Conservation (phyloP, 495 filamentous ascomycete species). For the Lasiosphaeriaceae sp. region DNA sequence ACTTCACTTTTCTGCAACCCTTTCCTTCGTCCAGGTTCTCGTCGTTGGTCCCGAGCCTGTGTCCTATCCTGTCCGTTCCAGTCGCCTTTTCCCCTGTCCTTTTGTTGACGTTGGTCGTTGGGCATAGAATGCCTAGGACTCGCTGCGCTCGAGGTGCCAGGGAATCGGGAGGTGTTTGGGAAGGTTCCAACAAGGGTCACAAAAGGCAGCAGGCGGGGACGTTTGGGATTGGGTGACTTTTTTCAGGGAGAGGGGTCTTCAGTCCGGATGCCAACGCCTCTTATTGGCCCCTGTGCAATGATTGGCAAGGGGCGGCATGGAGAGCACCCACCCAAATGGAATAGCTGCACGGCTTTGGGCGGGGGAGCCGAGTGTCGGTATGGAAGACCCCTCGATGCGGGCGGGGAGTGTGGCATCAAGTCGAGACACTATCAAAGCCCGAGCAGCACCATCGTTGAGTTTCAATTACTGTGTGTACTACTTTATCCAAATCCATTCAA, state of each 20-base stretch:
- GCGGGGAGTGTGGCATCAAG: no score
- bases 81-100: no score
- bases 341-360: no score
- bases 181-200: conserved; percentile 3
- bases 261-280: conserved; percentile 12
- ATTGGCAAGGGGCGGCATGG: conserved; percentile 8
- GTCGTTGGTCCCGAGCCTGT: neutral
- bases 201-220: conserved; percentile 8
- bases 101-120: neutral
- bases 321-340: no score
- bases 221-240: conserved; percentile 12
- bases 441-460: no score
- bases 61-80: no score
- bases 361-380: no score
- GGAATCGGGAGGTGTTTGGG: conserved; percentile 4
- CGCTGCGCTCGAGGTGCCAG: conserved; percentile 1
- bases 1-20: neutral
- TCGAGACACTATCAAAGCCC: no score
- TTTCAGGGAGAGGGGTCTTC: neutral
- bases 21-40: neutral
- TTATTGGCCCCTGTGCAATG: conserved; percentile 8
- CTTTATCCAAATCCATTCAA: no score
- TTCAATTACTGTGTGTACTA: no score
- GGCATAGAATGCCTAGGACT: neutral
- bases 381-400: no score